A percentile compares a stretch with the other conserved stretches of the same genome.
phyloP scores from a whole-genome alignment of 1,284 basidiomycete species.

The Cronartium ribicola region DNA sequence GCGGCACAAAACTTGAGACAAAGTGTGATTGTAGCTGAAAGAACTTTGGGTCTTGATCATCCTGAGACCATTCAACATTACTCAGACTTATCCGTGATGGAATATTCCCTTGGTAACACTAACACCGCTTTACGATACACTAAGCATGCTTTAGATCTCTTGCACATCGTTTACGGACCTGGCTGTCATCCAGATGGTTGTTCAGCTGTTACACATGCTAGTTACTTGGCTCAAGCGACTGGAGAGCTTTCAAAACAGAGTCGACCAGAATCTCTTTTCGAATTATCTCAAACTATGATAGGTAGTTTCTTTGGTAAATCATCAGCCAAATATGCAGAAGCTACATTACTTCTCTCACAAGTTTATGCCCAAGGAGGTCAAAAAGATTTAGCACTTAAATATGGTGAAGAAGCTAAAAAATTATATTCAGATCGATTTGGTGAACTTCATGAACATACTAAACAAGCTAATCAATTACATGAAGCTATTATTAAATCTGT shows the following conservation, averaged over 20 bases:
- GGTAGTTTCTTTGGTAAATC: conserved; percentile 36
- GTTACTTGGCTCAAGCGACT: conserved; percentile 26
- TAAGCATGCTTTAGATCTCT: conserved; percentile 57
- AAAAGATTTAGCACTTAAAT: conserved; percentile 38
- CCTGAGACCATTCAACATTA: conserved; percentile 58
- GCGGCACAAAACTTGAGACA: conserved; percentile 58
- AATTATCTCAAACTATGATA: conserved; percentile 31
- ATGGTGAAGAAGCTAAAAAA: conserved; percentile 21
- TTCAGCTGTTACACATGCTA: conserved; percentile 39
- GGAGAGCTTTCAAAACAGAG: conserved; percentile 15
- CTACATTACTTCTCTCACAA: conserved; percentile 38
- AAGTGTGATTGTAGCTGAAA: conserved; percentile 59
- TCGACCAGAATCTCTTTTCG: conserved; percentile 31
- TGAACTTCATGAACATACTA: conserved; percentile 37
- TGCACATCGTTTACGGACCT: conserved; percentile 57
- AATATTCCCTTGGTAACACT: conserved; percentile 54
- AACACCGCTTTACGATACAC: conserved; percentile 55
- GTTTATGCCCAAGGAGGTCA: conserved; percentile 19
- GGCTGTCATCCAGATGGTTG: conserved; percentile 43
- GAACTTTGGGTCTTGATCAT: conserved; percentile 58
- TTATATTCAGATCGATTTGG: conserved; percentile 28
- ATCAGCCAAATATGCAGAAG: conserved; percentile 36
- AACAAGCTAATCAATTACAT: conserved; percentile 24
- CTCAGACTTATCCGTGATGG: conserved; percentile 59
- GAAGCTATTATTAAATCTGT: conserved; percentile 30